phyloP scores from a whole-genome alignment of 2,329 filamentous ascomycete species.

The Neopestalotiopsis clavispora region DNA sequence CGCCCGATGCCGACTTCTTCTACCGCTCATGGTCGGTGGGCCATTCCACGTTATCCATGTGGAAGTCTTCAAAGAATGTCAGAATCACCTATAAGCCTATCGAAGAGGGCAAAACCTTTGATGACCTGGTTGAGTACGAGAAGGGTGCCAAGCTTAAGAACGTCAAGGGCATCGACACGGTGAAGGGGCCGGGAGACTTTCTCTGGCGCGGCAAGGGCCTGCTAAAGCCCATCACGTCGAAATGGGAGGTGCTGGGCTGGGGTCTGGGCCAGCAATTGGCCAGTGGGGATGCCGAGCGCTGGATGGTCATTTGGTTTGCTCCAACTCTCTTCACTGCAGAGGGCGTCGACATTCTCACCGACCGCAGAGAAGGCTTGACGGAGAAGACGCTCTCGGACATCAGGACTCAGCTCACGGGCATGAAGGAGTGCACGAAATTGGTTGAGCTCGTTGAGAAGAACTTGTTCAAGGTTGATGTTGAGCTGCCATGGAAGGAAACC shows the following conservation, averaged over 20 bases:
- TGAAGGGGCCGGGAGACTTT: slow-evolving; percentile 54
- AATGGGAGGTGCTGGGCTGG: slow-evolving; percentile 84
- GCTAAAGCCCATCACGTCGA: slow-evolving; percentile 72
- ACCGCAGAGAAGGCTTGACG: slow-evolving; percentile 63
- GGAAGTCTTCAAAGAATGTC: slow-evolving; percentile 80
- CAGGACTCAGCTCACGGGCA: slow-evolving; percentile 53
- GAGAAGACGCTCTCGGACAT: slow-evolving; percentile 62
- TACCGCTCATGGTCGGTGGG: slow-evolving; percentile 74
- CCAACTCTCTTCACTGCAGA: slow-evolving; percentile 84
- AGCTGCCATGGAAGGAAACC: slow-evolving; percentile 52
- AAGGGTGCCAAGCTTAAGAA: slow-evolving; percentile 56
- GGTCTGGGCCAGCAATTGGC: slow-evolving; percentile 68
- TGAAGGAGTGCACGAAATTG: slow-evolving; percentile 62
- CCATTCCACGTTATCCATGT: slow-evolving; percentile 79
- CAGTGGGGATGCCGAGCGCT: slow-evolving; percentile 53
- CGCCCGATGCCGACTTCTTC: slow-evolving; percentile 64
- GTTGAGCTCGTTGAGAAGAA: slow-evolving; percentile 52
- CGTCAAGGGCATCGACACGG: slow-evolving; percentile 69
- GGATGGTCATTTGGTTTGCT: slow-evolving; percentile 85
- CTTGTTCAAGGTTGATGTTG: slow-evolving; percentile 57
- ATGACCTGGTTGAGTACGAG: slow-evolving; percentile 72
- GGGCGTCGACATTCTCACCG: slow-evolving; percentile 78
- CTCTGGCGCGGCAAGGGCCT: slow-evolving; percentile 80
- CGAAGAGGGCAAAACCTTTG: slow-evolving; percentile 50
- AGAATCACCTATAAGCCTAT: slow-evolving; percentile 75